These are phyloP conservation scores for Pseudocercospora macadamiae DNA, from an alignment of 2,329 filamentous ascomycete genomes.

Conservation along the genomic window DNA sequence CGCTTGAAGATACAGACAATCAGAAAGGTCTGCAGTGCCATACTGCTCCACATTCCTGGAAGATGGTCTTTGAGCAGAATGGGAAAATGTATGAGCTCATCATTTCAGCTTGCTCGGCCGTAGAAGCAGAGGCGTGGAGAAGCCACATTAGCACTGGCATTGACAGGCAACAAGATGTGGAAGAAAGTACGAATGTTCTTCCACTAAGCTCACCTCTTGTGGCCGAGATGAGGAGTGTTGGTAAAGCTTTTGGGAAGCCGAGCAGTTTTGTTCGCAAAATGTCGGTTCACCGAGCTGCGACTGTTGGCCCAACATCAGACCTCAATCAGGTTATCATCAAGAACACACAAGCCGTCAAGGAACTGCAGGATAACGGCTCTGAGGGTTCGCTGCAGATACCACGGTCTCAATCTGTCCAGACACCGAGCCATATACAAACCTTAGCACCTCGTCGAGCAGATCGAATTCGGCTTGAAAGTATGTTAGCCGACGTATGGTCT, in stretches of 20 bases:
- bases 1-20: conserved; percentile 73
- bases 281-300: conserved; percentile 78
- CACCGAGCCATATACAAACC: conserved; percentile 68
- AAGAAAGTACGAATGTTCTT: conserved; percentile 50
- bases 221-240: conserved; percentile 72
- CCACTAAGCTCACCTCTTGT: conserved; percentile 66
- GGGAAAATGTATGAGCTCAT: conserved; percentile 81
- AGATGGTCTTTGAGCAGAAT: conserved; percentile 78
- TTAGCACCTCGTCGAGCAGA: conserved; percentile 75
- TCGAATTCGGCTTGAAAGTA: conserved; percentile 73
- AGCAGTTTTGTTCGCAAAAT: conserved; percentile 67
- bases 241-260: conserved; percentile 73
- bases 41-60: conserved; percentile 87
- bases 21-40: conserved; percentile 82
- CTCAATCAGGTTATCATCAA: conserved; percentile 81
- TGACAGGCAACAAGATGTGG: conserved; percentile 54
- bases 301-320: conserved; percentile 68
- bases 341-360: conserved; percentile 74
- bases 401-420: conserved; percentile 78
- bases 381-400: conserved; percentile 62
- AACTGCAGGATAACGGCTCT: conserved; percentile 49
- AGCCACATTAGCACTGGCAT: conserved; percentile 62
- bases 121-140: conserved; percentile 81
- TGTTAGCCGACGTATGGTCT: conserved; percentile 81
- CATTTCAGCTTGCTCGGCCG: conserved; percentile 79